phyloP scores from a whole-genome alignment of 768 basidiomycete species.

The Rhodotorula toruloides region DNA sequence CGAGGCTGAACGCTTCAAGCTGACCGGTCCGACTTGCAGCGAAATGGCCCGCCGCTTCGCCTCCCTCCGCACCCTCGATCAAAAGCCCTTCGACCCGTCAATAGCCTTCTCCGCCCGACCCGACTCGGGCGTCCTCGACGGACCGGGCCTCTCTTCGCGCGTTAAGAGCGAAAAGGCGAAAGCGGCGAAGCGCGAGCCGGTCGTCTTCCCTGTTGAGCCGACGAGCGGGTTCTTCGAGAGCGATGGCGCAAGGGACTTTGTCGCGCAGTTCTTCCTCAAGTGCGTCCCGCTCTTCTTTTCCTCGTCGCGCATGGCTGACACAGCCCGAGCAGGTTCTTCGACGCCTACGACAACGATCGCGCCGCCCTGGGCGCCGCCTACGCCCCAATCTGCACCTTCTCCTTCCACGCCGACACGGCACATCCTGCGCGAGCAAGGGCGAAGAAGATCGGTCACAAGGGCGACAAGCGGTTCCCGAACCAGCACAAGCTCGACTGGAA shows the following conservation, averaged over 20 bases:
- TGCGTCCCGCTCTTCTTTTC: slow-evolving; percentile 48
- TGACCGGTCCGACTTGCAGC: slow-evolving; percentile 49
- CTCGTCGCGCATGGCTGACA: background rate
- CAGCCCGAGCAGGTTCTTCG: slow-evolving; percentile 52
- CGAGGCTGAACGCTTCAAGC: background rate
- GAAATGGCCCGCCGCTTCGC: slow-evolving; percentile 76
- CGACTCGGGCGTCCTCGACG: slow-evolving; percentile 47
- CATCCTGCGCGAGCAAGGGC: slow-evolving; percentile 73
- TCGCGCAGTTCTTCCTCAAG: slow-evolving; percentile 73
- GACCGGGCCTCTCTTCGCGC: slow-evolving; percentile 45
- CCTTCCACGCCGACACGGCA: slow-evolving; percentile 75
- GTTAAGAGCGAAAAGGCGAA: slow-evolving; percentile 51
- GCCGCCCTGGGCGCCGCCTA: slow-evolving; percentile 65
- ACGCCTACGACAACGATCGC: slow-evolving; percentile 72
- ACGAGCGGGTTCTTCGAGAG: slow-evolving; percentile 44
- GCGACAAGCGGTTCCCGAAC: slow-evolving; percentile 58
- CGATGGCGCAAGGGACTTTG: slow-evolving; percentile 63
- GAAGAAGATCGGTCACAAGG: slow-evolving; percentile 53
- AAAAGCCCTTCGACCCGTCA: slow-evolving; percentile 58
- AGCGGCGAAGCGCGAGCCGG: slow-evolving; percentile 48
- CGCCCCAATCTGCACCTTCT: slow-evolving; percentile 81
- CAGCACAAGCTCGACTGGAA: slow-evolving; percentile 77
- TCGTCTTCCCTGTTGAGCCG: slow-evolving; percentile 66
- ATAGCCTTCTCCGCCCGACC: slow-evolving; percentile 60
- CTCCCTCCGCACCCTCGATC: slow-evolving; percentile 75